These are phyloP conservation scores for Papiliotrema laurentii DNA, from an alignment of 1,284 basidiomycete species.

Conservation along the genomic window DNA sequence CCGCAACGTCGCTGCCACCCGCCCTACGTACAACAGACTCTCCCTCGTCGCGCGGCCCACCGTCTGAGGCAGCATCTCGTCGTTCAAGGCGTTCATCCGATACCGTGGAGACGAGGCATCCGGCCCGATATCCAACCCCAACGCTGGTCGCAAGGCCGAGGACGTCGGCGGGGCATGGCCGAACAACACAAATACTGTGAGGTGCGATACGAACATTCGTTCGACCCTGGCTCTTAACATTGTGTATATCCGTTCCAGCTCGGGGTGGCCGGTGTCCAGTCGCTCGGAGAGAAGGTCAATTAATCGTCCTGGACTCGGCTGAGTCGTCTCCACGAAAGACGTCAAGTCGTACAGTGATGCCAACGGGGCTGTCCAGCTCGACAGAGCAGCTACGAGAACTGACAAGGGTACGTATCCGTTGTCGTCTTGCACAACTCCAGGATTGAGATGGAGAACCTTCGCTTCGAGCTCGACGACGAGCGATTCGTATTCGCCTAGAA, in stretches of 20 bases:
- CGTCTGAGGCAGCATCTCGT: slow-evolving; percentile 67
- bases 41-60: slow-evolving; percentile 66
- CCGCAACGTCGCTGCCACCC: slow-evolving; percentile 77
- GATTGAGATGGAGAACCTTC: slow-evolving; percentile 66
- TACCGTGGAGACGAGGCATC: slow-evolving; percentile 29
- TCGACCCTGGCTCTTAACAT: slow-evolving; percentile 67
- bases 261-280: slow-evolving; percentile 68
- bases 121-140: slow-evolving; percentile 55
- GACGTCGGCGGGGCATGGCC: slow-evolving; percentile 57
- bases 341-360: slow-evolving; percentile 62
- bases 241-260: slow-evolving; percentile 64
- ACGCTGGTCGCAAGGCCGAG: slow-evolving; percentile 55
- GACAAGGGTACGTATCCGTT: slow-evolving; percentile 69
- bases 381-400: slow-evolving; percentile 70
- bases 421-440: slow-evolving; percentile 63
- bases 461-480: slow-evolving; percentile 73
- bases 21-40: slow-evolving; percentile 78
- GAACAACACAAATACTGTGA: slow-evolving; percentile 71
- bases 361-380: slow-evolving; percentile 77
- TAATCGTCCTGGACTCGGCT: slow-evolving; percentile 59
- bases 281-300: slow-evolving; percentile 68
- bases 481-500: slow-evolving; percentile 74
- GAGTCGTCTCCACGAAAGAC: slow-evolving; percentile 48
- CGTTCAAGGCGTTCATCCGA: slow-evolving; percentile 49
- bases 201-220: slow-evolving; percentile 69